Percentiles rank a stretch among this genome's conserved stretches.
These are phyloP conservation scores for Ceratocystis huliohia DNA, from an alignment of 2,329 filamentous ascomycete species.

Conservation along the genomic window DNA sequence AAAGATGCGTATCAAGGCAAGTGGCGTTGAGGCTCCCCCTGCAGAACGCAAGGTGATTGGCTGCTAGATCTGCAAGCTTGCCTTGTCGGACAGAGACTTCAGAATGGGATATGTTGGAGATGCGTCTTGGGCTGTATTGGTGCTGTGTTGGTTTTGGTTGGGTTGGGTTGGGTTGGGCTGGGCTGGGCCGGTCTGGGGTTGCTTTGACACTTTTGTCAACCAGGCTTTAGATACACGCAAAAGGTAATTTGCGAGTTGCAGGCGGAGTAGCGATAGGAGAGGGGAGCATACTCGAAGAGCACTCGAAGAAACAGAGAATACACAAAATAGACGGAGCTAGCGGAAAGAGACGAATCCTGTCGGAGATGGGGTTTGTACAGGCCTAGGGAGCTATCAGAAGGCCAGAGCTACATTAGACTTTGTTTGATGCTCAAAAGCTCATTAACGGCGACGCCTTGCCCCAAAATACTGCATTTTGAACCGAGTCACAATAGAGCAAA, in stretches of 20 bases:
- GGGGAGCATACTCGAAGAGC: background rate
- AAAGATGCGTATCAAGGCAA: background rate
- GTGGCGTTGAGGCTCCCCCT: conserved; percentile 1
- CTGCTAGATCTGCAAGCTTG: background rate
- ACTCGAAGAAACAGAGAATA: background rate
- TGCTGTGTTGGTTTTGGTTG: background rate
- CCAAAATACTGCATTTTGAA: background rate
- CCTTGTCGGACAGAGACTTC: background rate
- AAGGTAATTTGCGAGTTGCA: background rate
- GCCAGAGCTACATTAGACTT: background rate
- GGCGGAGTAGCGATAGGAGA: background rate
- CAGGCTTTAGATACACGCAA: background rate
- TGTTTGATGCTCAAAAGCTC: background rate
- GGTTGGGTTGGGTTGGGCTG: background rate
- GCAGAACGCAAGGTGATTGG: background rate
- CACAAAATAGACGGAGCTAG: background rate
- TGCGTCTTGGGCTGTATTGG: background rate
- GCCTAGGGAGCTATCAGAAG: background rate
- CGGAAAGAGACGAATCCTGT: background rate
- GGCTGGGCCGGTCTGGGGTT: background rate
- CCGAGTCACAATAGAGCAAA: background rate
- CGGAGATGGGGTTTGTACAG: background rate
- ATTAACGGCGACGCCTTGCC: background rate
- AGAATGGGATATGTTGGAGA: background rate
- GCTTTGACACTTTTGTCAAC: too few species aligned